These are phyloP conservation scores for Coemansia sp. DNA, from an alignment of 192 early-diverging fungal genomes.

Conservation along the genomic window DNA sequence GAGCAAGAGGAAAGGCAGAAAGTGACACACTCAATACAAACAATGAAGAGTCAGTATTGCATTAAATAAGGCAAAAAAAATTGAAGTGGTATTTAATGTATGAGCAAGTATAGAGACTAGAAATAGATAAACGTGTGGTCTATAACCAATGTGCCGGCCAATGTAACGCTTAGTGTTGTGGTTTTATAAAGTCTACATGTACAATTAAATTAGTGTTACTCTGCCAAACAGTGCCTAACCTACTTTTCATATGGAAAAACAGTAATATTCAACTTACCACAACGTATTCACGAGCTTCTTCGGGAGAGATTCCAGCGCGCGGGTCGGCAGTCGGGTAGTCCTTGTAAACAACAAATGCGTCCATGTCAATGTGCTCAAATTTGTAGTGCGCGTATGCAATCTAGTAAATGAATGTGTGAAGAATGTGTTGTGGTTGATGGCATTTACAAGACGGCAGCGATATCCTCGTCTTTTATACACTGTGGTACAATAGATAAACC, in stretches of 20 bases:
- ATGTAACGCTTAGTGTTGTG: no score
- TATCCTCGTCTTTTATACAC: not conserved
- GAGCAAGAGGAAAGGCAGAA: not conserved
- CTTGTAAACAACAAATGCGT: constrained; percentile 9
- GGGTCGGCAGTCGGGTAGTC: constrained; percentile 43
- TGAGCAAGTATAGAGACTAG: no score
- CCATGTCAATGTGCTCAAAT: not conserved
- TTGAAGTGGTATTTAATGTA: no score
- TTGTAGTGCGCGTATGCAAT: constrained; percentile 1
- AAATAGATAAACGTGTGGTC: no score
- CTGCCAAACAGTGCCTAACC: no score
- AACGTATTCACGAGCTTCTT: constrained; percentile 25
- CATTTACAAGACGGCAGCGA: not conserved
- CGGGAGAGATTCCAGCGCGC: constrained; percentile 15
- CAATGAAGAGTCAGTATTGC: not conserved
- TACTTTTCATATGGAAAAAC: no score
- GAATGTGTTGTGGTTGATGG: not conserved
- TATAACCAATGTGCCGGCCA: no score
- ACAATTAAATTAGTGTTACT: no score
- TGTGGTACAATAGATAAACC: not conserved
- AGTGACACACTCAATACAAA: not conserved
- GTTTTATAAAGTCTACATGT: no score
- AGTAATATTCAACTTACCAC: constrained; percentile 10
- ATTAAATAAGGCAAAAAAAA: no score
- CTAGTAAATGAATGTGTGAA: not conserved